phyloP scores from a whole-genome alignment of 2,329 filamentous ascomycete genomes.

The Hypoxylon sp. region DNA sequence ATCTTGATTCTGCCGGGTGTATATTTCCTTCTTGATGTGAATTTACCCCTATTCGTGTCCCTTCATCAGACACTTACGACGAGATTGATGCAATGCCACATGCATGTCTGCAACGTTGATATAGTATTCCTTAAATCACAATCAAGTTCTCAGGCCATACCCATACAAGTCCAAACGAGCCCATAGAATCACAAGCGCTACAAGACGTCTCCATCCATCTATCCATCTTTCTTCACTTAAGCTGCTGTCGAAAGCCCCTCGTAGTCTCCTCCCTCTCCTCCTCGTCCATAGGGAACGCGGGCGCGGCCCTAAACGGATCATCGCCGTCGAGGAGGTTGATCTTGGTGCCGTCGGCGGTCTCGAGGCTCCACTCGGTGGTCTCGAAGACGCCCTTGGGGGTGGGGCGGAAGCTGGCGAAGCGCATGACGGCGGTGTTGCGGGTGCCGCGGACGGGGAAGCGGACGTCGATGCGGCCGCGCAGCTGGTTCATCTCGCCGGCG shows the following conservation, averaged over 20 bases:
- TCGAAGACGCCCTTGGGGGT: constrained; percentile 72
- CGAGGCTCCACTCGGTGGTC: constrained; percentile 90
- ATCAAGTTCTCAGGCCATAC: too few species aligned
- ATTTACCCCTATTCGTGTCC: background rate
- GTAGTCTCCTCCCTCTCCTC: constrained; percentile 53
- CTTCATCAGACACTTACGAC: too few species aligned
- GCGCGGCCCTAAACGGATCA: constrained; percentile 71
- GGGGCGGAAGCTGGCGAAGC: constrained; percentile 79
- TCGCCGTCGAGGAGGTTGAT: constrained; percentile 80
- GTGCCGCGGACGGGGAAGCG: constrained; percentile 86
- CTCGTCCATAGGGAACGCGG: constrained; percentile 53
- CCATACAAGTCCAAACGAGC: too few species aligned
- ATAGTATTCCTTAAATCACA: too few species aligned
- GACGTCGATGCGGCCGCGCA: constrained; percentile 91
- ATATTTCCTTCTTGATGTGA: background rate
- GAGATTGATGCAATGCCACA: too few species aligned
- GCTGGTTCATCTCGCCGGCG: constrained; percentile 86
- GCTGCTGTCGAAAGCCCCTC: constrained; percentile 63
- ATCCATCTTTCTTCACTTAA: constrained; percentile 42
- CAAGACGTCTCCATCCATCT: too few species aligned
- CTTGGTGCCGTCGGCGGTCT: constrained; percentile 65
- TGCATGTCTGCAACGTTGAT: too few species aligned
- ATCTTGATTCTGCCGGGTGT: constrained; percentile 1
- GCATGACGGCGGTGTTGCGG: constrained; percentile 74
- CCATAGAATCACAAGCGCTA: too few species aligned